Evolutionary conservation across 1,284 basidiomycete genomes (phyloP).

Genomic region (Trichosporon sp.): DNA sequence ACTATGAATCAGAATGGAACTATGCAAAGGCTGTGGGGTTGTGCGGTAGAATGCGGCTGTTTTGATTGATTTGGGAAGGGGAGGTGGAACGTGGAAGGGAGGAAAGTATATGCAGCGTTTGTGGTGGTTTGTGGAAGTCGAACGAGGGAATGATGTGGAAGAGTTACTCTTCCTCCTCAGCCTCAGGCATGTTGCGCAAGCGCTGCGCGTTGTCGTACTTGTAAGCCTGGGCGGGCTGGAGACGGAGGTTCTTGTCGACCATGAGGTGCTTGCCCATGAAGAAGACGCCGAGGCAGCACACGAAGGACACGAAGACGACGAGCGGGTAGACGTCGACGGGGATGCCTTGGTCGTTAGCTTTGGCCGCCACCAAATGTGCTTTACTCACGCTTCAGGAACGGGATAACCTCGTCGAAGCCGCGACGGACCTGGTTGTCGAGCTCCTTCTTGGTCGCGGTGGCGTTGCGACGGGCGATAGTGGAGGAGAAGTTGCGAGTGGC

Average conservation of each 20-base stretch:
- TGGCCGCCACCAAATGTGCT: no score
- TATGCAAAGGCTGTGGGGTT: not conserved
- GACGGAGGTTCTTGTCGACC: slow-evolving; percentile 20
- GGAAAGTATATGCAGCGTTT: not conserved
- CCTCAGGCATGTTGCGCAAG: not conserved
- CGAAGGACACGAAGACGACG: slow-evolving; percentile 23
- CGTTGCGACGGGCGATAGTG: slow-evolving; percentile 7
- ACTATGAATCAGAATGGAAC: not conserved
- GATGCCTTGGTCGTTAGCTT: slow-evolving; percentile 3
- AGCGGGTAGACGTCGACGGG: slow-evolving; percentile 26
- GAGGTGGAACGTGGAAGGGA: not conserved
- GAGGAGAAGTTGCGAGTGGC: not conserved
- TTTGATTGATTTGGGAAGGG: not conserved
- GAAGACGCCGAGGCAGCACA: slow-evolving; percentile 21
- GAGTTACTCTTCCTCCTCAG: not conserved
- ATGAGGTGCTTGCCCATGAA: slow-evolving; percentile 21
- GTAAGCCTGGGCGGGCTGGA: slow-evolving; percentile 19
- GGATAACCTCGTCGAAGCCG: slow-evolving; percentile 24
- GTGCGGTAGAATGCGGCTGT: not conserved
- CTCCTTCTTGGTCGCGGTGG: slow-evolving; percentile 16
- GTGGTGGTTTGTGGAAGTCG: not conserved
- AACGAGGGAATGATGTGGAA: not conserved
- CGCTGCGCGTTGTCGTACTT: slow-evolving; percentile 14
- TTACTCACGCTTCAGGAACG: slow-evolving; percentile 26
- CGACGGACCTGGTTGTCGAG: slow-evolving; percentile 23